Conservation (phyloP, 2,329 filamentous ascomycete species). For the Zymoseptoria pseudotritici region DNA sequence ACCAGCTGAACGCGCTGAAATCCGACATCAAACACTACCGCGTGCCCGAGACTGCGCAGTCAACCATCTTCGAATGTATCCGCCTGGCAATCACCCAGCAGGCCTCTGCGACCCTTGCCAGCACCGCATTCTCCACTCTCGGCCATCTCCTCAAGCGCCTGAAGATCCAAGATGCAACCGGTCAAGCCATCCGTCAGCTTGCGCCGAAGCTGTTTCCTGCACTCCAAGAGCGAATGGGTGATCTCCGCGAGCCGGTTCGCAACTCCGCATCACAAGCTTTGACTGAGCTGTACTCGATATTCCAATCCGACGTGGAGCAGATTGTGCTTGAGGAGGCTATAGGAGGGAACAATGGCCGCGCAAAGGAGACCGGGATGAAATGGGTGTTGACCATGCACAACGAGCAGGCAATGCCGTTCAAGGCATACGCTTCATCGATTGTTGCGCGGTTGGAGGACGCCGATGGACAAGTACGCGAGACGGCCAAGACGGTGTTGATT, state of each 20-base stretch:
- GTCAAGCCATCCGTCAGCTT: slow-evolving; percentile 57
- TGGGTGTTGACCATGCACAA: slow-evolving; percentile 86
- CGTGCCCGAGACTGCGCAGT: slow-evolving; percentile 66
- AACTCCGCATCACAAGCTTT: slow-evolving; percentile 67
- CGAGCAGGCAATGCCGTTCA: slow-evolving; percentile 71
- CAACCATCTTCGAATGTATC: slow-evolving; percentile 73
- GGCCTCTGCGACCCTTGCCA: slow-evolving; percentile 64
- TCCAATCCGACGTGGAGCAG: slow-evolving; percentile 67
- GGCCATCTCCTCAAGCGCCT: slow-evolving; percentile 82
- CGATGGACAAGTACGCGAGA: slow-evolving; percentile 78
- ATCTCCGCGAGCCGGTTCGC: slow-evolving; percentile 79
- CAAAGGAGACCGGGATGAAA: slow-evolving; percentile 76
- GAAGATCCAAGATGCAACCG: slow-evolving; percentile 73
- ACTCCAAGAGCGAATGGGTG: slow-evolving; percentile 77
- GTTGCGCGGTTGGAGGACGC: slow-evolving; percentile 87
- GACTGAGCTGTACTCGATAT: slow-evolving; percentile 65
- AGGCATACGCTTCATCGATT: slow-evolving; percentile 70
- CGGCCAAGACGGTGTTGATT: slow-evolving; percentile 74
- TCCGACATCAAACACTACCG: slow-evolving; percentile 88
- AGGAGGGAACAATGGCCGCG: slow-evolving; percentile 69
- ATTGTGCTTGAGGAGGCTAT: slow-evolving; percentile 72
- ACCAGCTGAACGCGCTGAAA: slow-evolving; percentile 67
- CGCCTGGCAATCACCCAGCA: slow-evolving; percentile 67
- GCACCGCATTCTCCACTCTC: slow-evolving; percentile 79
- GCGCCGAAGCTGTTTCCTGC: slow-evolving; percentile 64